Conservation (phyloP, 768 basidiomycete species). For the Melanogaster broomeanus region DNA sequence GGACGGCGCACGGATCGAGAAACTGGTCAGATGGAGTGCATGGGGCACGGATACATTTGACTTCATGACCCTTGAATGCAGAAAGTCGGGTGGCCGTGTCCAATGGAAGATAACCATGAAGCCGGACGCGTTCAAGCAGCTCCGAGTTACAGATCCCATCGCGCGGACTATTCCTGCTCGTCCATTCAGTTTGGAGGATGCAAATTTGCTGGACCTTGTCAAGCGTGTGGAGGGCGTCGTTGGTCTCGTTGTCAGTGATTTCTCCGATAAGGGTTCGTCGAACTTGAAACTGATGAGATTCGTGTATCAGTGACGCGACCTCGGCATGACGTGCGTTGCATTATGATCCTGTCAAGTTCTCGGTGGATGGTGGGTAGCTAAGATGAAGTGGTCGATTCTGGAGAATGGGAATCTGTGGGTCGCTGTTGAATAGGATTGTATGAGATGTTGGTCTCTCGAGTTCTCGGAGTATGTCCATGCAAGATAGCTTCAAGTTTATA, state of each 20-base stretch:
- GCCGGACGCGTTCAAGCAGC: slow-evolving; percentile 7
- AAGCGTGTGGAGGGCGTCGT: slow-evolving; percentile 13
- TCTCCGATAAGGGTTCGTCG: too few species aligned
- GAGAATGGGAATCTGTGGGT: too few species aligned
- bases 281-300: too few species aligned
- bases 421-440: too few species aligned
- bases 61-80: slow-evolving; percentile 18
- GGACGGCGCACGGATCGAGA: slow-evolving; percentile 11
- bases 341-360: too few species aligned
- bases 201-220: slow-evolving; percentile 15
- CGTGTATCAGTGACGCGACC: too few species aligned
- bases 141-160: slow-evolving; percentile 14
- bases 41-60: neutral
- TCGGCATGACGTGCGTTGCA: too few species aligned
- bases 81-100: slow-evolving; percentile 6
- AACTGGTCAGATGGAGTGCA: slow-evolving; percentile 13
- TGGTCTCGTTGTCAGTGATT: neutral
- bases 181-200: slow-evolving; percentile 14
- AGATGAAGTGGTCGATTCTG: too few species aligned
- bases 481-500: too few species aligned
- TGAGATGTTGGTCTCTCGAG: too few species aligned
- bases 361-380: too few species aligned
- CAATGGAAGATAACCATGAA: slow-evolving; percentile 16
- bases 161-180: slow-evolving; percentile 6
- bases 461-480: too few species aligned